These are phyloP conservation scores for Colletotrichum eremochloae DNA, from an alignment of 2,329 filamentous ascomycete species.

Conservation along the genomic window DNA sequence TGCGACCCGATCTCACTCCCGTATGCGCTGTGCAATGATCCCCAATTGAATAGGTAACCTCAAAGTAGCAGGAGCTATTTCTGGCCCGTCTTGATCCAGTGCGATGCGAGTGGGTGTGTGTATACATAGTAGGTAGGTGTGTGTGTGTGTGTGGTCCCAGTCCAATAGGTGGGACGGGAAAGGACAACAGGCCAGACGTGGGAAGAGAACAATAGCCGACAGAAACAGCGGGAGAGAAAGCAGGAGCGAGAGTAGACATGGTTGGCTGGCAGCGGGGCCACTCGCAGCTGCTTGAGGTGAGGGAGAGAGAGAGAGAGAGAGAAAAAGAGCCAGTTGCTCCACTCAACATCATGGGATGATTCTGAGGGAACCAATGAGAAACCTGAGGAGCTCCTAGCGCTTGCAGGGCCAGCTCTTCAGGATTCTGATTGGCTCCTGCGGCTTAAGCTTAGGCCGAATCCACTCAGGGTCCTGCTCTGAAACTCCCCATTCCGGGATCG, in stretches of 20 bases:
- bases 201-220: conserved; percentile 11
- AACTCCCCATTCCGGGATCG: conserved; percentile 41
- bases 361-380: conserved; percentile 48
- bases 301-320: no score
- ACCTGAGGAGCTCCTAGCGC: conserved; percentile 45
- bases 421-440: conserved; percentile 51
- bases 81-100: conserved; percentile 31
- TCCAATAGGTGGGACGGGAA: conserved; percentile 36
- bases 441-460: conserved; percentile 52
- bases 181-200: conserved; percentile 30
- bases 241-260: conserved; percentile 18
- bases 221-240: background rate
- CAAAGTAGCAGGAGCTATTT: conserved; percentile 37
- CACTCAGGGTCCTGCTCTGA: conserved; percentile 48
- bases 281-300: conserved; percentile 3
- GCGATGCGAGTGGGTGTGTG: conserved; percentile 5
- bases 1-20: conserved; percentile 42
- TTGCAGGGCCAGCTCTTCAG: conserved; percentile 47
- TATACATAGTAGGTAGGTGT: background rate
- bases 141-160: conserved; percentile 7
- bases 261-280: conserved; percentile 11
- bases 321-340: background rate
- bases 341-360: conserved; percentile 25
- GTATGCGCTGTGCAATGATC: conserved; percentile 38
- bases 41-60: conserved; percentile 33